Base-by-base conservation (phyloP, 163 green algal genomes). In the Scenedesmus sp. region DNA sequence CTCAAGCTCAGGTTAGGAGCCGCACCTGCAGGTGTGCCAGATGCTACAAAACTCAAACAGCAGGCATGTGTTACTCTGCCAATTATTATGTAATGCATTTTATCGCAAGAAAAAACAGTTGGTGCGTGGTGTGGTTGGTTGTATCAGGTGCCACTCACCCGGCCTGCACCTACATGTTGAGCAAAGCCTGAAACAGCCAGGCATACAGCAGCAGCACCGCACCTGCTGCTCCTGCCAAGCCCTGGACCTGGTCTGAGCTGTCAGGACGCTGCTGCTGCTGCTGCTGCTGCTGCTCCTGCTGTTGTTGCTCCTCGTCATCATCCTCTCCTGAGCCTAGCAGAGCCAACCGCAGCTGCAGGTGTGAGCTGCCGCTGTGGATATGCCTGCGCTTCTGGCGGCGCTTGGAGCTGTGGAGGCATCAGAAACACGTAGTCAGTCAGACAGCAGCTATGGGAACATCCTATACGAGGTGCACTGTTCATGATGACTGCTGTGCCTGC, bases 331-430 rank as follows among this genome's bases (percentile, higher is more conserved):
- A 74, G 4, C n/a, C 73, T 8, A 91, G 70, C 15, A 91, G 55
- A 20, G 87, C 82, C 1, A 91, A 73, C 4, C 87, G 77, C 20
- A 86, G 9, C 7, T 91, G 56, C 56, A 91, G 56, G 55, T 91
- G 87, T 0, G 56, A 73, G 66, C 87, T 91, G 26, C 52, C 59
- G 23, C 16, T 16, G 3, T 59, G 74, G 6, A 12, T 6, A 18
- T 70, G 77, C 0, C 85, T 82, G 46, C 86, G 46, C 46, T 73
- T 90, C 20, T 46, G 73, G 15, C 46, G 84, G 5, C 62, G 59
- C 60, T 81, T 89, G 34, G 13, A 57, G 9, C 84, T 89, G 84
- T 62, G 81, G n/a, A 54, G 34, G 34, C 70, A 52, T 16, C 4
- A 79, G 20, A 23, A 52, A 4, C 3, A 1, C 70, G 16, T 7